These are phyloP conservation scores for Boeremia exigua DNA, from an alignment of 2,329 filamentous ascomycete genomes.

Conservation along the genomic window DNA sequence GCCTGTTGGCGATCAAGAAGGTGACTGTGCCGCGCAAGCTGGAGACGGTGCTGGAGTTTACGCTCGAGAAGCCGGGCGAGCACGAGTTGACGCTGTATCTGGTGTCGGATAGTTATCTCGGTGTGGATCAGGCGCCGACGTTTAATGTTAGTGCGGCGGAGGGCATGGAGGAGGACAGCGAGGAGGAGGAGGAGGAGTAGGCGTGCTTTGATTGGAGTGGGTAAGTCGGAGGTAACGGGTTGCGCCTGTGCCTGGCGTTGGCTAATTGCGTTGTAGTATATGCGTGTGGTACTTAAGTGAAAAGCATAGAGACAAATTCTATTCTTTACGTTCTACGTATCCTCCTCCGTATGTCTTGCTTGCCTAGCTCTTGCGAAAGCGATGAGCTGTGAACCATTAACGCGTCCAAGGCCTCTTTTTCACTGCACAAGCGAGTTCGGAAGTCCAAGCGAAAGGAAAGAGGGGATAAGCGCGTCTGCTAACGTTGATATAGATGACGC, in stretches of 20 bases:
- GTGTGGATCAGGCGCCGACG: slow-evolving; percentile 92
- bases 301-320: no score
- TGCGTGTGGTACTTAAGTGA: no score
- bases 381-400: no score
- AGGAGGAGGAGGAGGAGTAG: slow-evolving; percentile 65
- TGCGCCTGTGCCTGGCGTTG: background rate
- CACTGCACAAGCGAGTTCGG: no score
- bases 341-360: no score
- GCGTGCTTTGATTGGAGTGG: background rate
- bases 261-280: background rate
- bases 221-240: background rate
- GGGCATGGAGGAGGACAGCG: slow-evolving; percentile 92
- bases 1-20: slow-evolving; percentile 89
- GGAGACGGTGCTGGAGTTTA: slow-evolving; percentile 83
- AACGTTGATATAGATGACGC: no score
- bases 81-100: slow-evolving; percentile 90
- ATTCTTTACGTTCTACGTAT: no score
- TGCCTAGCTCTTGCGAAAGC: no score
- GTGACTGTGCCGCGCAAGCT: slow-evolving; percentile 83
- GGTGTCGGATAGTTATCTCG: slow-evolving; percentile 97
- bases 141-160: slow-evolving; percentile 88
- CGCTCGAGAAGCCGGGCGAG: slow-evolving; percentile 81
- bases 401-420: no score
- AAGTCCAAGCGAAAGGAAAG: no score
- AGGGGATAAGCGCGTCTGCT: no score